phyloP scores from a whole-genome alignment of 805 yeast species.

The Barnettozyma wickerhamii region DNA sequence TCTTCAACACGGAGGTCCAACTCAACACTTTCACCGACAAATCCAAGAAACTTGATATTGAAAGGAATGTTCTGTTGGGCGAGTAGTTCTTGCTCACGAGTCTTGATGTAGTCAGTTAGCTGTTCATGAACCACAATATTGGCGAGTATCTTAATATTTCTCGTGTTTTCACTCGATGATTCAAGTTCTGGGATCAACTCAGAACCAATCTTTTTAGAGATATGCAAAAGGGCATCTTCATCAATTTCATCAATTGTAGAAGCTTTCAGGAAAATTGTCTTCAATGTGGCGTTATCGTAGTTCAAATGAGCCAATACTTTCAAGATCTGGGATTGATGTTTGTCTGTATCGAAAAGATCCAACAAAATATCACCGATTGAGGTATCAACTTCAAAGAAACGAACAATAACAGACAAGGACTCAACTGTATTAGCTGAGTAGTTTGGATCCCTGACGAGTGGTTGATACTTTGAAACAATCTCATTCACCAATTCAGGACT shows the following conservation, averaged over 20 bases:
- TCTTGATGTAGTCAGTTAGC: constrained; percentile 18
- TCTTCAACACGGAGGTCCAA: constrained; percentile 33
- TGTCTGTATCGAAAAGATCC: constrained; percentile 13
- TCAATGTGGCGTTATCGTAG: constrained; percentile 15
- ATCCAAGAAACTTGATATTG: constrained; percentile 44
- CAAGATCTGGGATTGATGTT: constrained; percentile 21
- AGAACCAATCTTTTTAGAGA: constrained; percentile 24
- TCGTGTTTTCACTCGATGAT: constrained; percentile 13
- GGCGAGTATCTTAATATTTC: constrained; percentile 23
- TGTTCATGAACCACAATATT: constrained; percentile 22
- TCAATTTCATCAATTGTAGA: constrained; percentile 23
- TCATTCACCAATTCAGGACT: constrained; percentile 10
- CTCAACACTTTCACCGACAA: constrained; percentile 36
- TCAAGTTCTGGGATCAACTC: constrained; percentile 24
- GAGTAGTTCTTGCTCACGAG: constrained; percentile 19
- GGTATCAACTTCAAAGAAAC: constrained; percentile 17
- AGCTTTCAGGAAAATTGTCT: constrained; percentile 20
- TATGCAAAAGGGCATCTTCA: constrained; percentile 22
- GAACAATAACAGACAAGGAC: constrained; percentile 18
- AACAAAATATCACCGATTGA: constrained; percentile 19
- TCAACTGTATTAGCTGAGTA: constrained; percentile 20
- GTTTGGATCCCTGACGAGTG: constrained; percentile 9
- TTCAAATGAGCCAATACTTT: constrained; percentile 21
- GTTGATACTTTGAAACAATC: constrained; percentile 13
- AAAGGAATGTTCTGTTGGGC: constrained; percentile 26